Percentiles rank a stretch among this genome's conserved stretches.
These are phyloP conservation scores for Exophiala mesophila DNA, from an alignment of 2,329 filamentous ascomycete species.

Conservation along the genomic window DNA sequence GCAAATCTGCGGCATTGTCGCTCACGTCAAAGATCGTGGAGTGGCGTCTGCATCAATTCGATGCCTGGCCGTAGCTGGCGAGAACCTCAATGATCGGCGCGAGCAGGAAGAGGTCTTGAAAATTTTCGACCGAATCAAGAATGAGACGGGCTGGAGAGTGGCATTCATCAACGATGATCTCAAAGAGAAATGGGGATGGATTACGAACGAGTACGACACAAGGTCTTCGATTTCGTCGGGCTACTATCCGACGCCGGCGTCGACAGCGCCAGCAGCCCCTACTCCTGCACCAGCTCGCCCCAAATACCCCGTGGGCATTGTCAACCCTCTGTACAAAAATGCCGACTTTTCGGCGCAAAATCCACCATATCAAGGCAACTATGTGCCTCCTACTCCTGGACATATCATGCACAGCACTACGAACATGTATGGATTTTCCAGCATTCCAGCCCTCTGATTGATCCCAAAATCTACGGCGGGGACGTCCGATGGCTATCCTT, in stretches of 20 bases:
- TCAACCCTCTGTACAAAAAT: constrained; percentile 65
- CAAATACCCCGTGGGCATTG: constrained; percentile 43
- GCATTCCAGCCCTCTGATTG: constrained; percentile 16
- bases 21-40: constrained; percentile 74
- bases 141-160: constrained; percentile 74
- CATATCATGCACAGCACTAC: constrained; percentile 17
- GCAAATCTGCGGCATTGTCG: constrained; percentile 83
- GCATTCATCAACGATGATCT: constrained; percentile 68
- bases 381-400: constrained; percentile 57
- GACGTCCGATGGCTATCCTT: too few relatives aligned
- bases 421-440: constrained; percentile 24
- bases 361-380: constrained; percentile 76
- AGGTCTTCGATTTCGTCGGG: constrained; percentile 27
- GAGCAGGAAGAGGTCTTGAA: constrained; percentile 77
- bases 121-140: constrained; percentile 70
- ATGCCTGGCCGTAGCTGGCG: constrained; percentile 71
- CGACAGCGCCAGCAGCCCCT: constrained; percentile 8
- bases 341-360: constrained; percentile 74
- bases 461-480: too few relatives aligned
- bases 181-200: constrained; percentile 73
- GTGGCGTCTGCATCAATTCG: constrained; percentile 74
- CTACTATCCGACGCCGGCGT: constrained; percentile 24
- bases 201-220: constrained; percentile 34
- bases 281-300: constrained; percentile 27
- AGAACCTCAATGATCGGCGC: constrained; percentile 60